Conservation (phyloP, 2,329 filamentous ascomycete genomes). For the Colletotrichum spinosum region DNA sequence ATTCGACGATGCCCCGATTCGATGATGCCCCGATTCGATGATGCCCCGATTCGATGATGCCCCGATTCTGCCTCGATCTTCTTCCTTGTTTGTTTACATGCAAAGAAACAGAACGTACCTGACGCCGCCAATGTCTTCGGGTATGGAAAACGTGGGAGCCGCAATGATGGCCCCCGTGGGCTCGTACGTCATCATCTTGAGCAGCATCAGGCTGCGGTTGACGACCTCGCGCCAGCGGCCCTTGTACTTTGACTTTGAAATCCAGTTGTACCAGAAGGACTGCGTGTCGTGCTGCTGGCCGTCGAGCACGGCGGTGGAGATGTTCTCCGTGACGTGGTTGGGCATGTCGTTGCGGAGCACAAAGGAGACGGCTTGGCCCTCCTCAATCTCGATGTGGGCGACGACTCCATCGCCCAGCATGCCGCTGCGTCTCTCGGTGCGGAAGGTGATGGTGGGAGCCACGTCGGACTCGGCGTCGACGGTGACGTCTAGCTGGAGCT, state of each 20-base stretch:
- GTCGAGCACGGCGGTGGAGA: constrained; percentile 70
- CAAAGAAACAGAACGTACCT: constrained; percentile 46
- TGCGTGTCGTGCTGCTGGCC: constrained; percentile 76
- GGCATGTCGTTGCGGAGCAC: constrained; percentile 73
- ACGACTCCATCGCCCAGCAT: constrained; percentile 73
- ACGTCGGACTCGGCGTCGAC: constrained; percentile 67
- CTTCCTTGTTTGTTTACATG: background rate
- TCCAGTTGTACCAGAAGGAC: constrained; percentile 80
- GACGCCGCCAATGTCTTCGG: constrained; percentile 77
- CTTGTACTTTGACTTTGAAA: constrained; percentile 75
- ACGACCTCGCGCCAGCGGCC: constrained; percentile 81
- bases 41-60: too few species aligned
- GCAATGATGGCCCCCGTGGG: constrained; percentile 83
- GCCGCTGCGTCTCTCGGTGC: constrained; percentile 61
- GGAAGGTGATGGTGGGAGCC: constrained; percentile 65
- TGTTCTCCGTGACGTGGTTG: constrained; percentile 66
- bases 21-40: too few species aligned
- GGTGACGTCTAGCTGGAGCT: constrained; percentile 75
- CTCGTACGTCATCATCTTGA: constrained; percentile 83
- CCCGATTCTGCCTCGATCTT: too few species aligned
- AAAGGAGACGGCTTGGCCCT: constrained; percentile 78
- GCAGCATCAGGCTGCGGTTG: constrained; percentile 75
- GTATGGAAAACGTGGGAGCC: constrained; percentile 81
- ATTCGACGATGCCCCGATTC: too few species aligned
- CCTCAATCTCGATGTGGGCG: constrained; percentile 68